Evolutionary conservation across 305 asterid genomes (phyloP), one percentile per base, ranked within the genome.

Genomic region (Solanum chacoense): DNA sequence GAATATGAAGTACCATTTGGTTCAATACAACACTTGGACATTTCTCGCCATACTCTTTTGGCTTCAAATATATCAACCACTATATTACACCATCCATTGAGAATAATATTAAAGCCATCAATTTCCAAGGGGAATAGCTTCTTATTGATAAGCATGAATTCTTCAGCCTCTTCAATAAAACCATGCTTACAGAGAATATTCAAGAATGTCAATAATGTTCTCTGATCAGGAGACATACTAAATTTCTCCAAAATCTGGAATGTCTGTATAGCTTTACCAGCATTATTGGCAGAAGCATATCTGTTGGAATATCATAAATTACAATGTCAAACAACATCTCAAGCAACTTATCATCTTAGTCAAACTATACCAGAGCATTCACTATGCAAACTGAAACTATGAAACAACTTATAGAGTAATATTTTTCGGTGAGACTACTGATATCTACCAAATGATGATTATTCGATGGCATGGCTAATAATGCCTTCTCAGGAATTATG

Each of bases 11-110:
- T 90, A 90, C 90, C 94, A 38, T 97, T 90, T 14, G 99, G 98
- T 88, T 92, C 92, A 67, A 95, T 93, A 71, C 99, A 96, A 88
- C 93, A 93, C 91, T 93, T 97, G 80, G 98, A 93, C 99, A 97
- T 94, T 90, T 96, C 99, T 75, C 98, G 93, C 99, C 99, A 97
- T 76, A 97, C 88, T 89, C 99, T 93, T 92, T 96, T 97, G 92
- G 99, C 96, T 93, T 96, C 97, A 26, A 80, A 77, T 90, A 95
- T 89, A 90, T 97, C 99, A 4, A 90, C 89, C n/a, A 91, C 87
- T 87, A 94, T 89, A 90, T 95, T 94, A 73, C 98, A 97, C 99
- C 99, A 97, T 83, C 98, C 98, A 32, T 94, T 90, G 87, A 97
- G 98, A 84, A 97, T 94, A 85, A 97, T 91, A 93, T 97, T 97